Evolutionary conservation across 768 basidiomycete species (phyloP).

Genomic region (Clathrus columnatus): DNA sequence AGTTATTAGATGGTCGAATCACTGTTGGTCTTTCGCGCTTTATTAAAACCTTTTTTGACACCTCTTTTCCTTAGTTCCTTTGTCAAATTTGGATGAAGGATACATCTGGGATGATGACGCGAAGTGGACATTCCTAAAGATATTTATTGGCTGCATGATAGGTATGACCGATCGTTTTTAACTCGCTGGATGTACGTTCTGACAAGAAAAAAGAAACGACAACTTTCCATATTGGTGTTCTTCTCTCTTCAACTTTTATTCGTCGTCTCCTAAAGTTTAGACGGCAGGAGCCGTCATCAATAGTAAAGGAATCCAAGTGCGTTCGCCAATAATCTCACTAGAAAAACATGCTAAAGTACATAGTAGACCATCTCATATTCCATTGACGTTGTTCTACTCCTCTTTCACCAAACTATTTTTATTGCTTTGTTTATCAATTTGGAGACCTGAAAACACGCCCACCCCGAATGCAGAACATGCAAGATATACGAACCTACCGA

Average conservation of each 20-base stretch:
- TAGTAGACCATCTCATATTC: constrained; percentile 59
- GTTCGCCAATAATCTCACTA: constrained; percentile 11
- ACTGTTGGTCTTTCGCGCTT: constrained; percentile 35
- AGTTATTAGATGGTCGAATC: constrained; percentile 77
- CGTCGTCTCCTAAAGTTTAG: constrained; percentile 29
- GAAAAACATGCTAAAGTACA: background rate
- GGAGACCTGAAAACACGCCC: constrained; percentile 40
- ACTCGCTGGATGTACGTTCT: constrained; percentile 1
- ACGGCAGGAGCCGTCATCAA: constrained; percentile 24
- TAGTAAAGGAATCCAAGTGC: constrained; percentile 57
- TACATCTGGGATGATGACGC: constrained; percentile 48
- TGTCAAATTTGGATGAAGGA: constrained; percentile 30
- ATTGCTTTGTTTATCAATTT: constrained; percentile 73
- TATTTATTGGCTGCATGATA: constrained; percentile 56
- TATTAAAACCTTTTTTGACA: background rate
- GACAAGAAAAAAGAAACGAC: constrained; percentile 48
- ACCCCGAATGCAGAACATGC: constrained; percentile 11
- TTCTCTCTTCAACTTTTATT: constrained; percentile 45
- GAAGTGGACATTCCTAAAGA: constrained; percentile 40
- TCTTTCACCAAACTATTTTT: constrained; percentile 79
- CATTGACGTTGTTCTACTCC: constrained; percentile 74
- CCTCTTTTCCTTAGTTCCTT: constrained; percentile 10
- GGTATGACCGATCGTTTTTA: constrained; percentile 31
- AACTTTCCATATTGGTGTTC: constrained; percentile 64
- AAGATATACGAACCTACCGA: constrained; percentile 20